These are phyloP conservation scores for Aphanomyces stellatus DNA, from an alignment of 352 stramenopile species.

Conservation along the genomic window DNA sequence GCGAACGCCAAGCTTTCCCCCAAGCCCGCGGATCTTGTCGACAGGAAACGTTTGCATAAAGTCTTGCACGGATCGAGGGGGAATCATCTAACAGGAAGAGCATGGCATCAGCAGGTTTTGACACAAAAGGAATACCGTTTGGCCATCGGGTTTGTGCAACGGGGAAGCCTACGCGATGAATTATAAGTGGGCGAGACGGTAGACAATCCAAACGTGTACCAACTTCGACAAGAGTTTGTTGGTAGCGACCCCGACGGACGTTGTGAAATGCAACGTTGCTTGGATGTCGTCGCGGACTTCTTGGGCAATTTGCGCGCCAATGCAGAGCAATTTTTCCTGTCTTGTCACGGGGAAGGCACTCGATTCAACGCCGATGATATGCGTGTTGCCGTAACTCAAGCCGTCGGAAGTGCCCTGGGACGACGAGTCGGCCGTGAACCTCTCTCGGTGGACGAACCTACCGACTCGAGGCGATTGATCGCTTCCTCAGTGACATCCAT, in stretches of 20 bases:
- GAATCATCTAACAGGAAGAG: conserved; percentile 51
- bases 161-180: conserved; percentile 33
- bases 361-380: conserved; percentile 51
- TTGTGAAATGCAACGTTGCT: conserved; percentile 59
- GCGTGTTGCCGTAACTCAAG: conserved; percentile 44
- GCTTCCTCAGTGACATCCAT: conserved; percentile 69
- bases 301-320: conserved; percentile 50
- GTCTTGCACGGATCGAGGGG: conserved; percentile 43
- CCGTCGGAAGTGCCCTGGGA: conserved; percentile 49
- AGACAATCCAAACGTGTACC: not conserved
- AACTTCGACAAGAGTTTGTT: conserved; percentile 79
- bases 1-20: conserved; percentile 66
- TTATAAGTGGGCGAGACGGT: not conserved
- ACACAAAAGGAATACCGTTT: conserved; percentile 54
- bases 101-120: too few relatives aligned
- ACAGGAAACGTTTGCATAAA: conserved; percentile 69
- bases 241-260: conserved; percentile 61
- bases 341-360: conserved; percentile 50
- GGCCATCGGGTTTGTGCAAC: conserved; percentile 72
- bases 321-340: conserved; percentile 52
- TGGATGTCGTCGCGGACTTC: conserved; percentile 66
- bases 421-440: conserved; percentile 21
- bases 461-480: conserved; percentile 36
- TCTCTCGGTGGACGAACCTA: not conserved
- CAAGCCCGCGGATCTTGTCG: conserved; percentile 62